Base-by-base conservation (phyloP, 106 monocot genomes). In the Phalaenopsis equestris region DNA sequence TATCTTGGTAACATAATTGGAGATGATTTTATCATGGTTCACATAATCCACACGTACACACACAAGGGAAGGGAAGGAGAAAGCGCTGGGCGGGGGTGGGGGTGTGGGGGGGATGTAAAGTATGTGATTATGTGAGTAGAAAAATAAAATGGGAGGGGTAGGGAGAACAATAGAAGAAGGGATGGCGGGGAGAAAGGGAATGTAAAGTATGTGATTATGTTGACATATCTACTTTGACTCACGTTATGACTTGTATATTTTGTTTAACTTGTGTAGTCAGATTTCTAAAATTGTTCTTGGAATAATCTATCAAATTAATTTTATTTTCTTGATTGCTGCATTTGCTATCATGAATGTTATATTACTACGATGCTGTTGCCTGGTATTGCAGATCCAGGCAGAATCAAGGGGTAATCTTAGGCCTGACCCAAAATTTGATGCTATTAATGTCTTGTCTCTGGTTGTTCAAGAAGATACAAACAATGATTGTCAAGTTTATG, bases 351-450 rank as follows among this genome's bases (percentile, higher is more conserved):
- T n/a, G n/a, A n/a, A n/a, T n/a, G n/a, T n/a, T 49, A 76, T 76
- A 52, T 76, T 11, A 49, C 14, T 16, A 49, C 43, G 43, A n/a
- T 19, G 9, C 1, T 49, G n/a, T 49, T 4, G 18, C 46, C 55
- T 52, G 46, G 24, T 24, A 45, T 84, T n/a, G 57, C 88, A 97
- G 96, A 83, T 94, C 61, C 90, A 82, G 42, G 85, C 94, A 74
- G 89, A 94, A 84, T 89, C 87, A 77, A 86, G 97, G 86, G 97
- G 94, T 75, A 86, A 92, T 82, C 86, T 92, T 6, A 86, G 82
- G 79, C 88, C 97, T 80, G 92, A 98, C 79, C 97, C 97, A 41
- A 85, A 86, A 79, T 81, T 90, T 87, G 97, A 98, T 92, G 90
- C 89, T 49, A 88, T 98, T 39, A 98, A 98, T 87, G 48, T 89